Base-by-base conservation (phyloP, 192 early-diverging fungal species). In the Glomus cerebriforme region DNA sequence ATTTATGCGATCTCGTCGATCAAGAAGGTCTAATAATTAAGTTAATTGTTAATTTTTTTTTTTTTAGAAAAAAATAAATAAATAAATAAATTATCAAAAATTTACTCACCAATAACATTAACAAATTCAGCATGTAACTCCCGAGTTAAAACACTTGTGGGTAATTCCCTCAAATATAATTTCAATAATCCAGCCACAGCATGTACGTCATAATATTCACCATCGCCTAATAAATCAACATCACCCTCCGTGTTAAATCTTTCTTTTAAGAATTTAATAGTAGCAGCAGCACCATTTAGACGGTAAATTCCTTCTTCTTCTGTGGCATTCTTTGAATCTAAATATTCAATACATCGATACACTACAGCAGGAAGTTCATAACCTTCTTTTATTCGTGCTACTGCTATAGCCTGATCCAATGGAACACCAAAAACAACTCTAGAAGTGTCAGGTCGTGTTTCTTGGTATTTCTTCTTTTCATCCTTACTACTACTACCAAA, bases 251-350 rank as follows among this genome's bases (percentile, higher is more conserved):
- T 58, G 79, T 99, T 93, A 66, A 99, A 99, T 68, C 89, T 85
- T 59, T 91, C 91, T 83, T 93, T 94, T 70, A 99, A 85, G 65
- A 69, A 73, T 74, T 93, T 89, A 78, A 98, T 93, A 39, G 90
- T 87, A 8, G 86, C 80, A 32, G 91, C 86, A 34, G 91, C 90
- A 31, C 98, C 98, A 47, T 92, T 95, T 80, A 96, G 85, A 15
- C 98, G 91, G 85, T 98, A 99, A 37, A 99, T 92, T 5, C 98
- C 98, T 84, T 98, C 97, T 77, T 99, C 98, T 27, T 93, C 80
- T 68, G 86, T 90, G 9, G 96, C 97, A 81, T 94, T 92, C 81
- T 93, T 94, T 3, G 92, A 89, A 82, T 99, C 97, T 66, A 99
- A 82, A 79, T 95, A 99, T 86, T 99, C 97, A 70, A 99, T 96